Conservation (phyloP, 495 filamentous ascomycete genomes). For the Penicillium coffeae region DNA sequence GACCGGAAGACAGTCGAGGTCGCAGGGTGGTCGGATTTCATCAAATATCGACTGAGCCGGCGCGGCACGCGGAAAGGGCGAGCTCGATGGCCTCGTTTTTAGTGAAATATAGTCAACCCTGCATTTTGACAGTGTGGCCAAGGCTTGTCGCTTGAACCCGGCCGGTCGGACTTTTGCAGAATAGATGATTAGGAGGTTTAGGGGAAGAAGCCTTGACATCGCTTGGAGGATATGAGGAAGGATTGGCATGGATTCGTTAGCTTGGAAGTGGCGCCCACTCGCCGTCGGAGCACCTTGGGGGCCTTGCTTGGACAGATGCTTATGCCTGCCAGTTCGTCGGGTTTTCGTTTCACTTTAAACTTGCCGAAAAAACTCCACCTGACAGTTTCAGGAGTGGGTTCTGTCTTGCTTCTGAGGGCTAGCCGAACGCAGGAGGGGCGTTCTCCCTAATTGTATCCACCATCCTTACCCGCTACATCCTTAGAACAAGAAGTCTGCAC, state of each 20-base stretch:
- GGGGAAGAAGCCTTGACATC: no score
- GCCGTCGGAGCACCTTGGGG: neutral
- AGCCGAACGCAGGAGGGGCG: neutral
- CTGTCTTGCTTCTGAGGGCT: neutral
- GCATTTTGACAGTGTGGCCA: no score
- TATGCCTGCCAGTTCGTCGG: neutral
- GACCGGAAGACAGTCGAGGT: no score
- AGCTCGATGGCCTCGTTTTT: no score
- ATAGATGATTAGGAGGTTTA: no score
- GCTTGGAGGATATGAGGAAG: neutral
- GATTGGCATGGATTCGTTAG: neutral
- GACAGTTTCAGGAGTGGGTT: neutral
- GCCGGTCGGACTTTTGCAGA: no score
- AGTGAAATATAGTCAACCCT: no score
- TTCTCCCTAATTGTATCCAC: neutral
- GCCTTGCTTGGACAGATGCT: neutral
- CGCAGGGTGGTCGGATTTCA: no score
- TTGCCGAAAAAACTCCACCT: neutral
- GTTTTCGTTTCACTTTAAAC: neutral
- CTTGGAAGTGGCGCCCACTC: neutral
- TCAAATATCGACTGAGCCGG: no score
- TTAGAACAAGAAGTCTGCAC: no score
- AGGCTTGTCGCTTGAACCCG: no score
- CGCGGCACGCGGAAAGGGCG: no score
- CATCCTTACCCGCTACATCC: neutral